Percentiles rank a stretch among this genome's conserved stretches.
Conservation (phyloP, 371 early-diverging fungal species). For the Synchytrium microbalum region DNA sequence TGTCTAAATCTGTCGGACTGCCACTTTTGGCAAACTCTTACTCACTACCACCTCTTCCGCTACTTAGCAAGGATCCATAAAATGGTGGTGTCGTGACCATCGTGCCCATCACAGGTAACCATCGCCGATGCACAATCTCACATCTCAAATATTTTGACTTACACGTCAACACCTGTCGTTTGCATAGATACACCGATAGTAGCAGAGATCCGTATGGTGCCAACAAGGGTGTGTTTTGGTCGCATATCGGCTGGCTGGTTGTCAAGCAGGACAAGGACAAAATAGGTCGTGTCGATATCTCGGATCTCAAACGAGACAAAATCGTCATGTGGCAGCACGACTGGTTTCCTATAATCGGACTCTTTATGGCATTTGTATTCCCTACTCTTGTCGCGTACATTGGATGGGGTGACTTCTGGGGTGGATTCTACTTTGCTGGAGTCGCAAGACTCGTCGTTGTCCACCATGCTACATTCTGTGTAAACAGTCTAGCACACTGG, state of each 20-base stretch:
- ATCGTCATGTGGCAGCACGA: conserved; percentile 30
- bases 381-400: conserved; percentile 23
- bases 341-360: conserved; percentile 21
- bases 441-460: conserved; percentile 25
- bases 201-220: conserved; percentile 15
- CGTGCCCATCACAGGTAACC: conserved; percentile 31
- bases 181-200: conserved; percentile 33
- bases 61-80: conserved; percentile 32
- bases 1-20: too few relatives aligned
- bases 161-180: too few relatives aligned
- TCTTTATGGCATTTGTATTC: conserved; percentile 19
- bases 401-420: conserved; percentile 23
- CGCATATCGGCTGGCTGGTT: conserved; percentile 36
- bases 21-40: conserved; percentile 21
- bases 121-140: too few relatives aligned
- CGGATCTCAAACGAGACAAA: conserved; percentile 24
- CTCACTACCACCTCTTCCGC: conserved; percentile 27
- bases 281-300: conserved; percentile 22
- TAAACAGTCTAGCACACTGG: conserved; percentile 30
- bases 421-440: conserved; percentile 26
- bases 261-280: conserved; percentile 19
- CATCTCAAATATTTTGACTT: too few relatives aligned
- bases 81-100: conserved; percentile 34
- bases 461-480: conserved; percentile 38
- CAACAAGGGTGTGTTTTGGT: conserved; percentile 26